These are phyloP conservation scores for Lentinula guzmanii DNA, from an alignment of 768 basidiomycete genomes.

Conservation along the genomic window DNA sequence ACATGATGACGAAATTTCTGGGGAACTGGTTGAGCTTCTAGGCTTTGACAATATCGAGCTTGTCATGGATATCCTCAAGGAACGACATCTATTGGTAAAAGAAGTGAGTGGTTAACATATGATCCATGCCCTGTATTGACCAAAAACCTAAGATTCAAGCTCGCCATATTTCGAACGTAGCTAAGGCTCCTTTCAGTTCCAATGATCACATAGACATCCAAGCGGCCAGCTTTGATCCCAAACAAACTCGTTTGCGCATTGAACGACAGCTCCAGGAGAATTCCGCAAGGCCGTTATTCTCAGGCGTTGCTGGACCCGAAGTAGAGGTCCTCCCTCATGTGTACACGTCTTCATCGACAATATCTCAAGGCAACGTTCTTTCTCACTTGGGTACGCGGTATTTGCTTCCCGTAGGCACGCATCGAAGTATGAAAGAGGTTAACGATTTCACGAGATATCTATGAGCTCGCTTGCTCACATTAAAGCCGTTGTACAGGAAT, in stretches of 20 bases:
- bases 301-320: conserved; percentile 39
- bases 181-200: neutral
- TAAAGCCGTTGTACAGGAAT: conserved; percentile 42
- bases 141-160: neutral
- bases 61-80: conserved; percentile 60
- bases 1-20: conserved; percentile 68
- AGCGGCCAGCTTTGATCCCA: conserved; percentile 25
- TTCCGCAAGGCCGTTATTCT: conserved; percentile 61
- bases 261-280: conserved; percentile 55
- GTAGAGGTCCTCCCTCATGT: conserved; percentile 80
- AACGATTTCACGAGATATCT: conserved; percentile 4
- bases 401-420: conserved; percentile 79
- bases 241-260: conserved; percentile 54
- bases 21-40: conserved; percentile 70
- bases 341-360: conserved; percentile 62
- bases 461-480: conserved; percentile 2
- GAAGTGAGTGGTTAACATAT: conserved; percentile 35
- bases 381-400: conserved; percentile 75
- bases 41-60: conserved; percentile 84
- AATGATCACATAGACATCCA: neutral
- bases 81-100: conserved; percentile 41
- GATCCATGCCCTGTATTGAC: neutral
- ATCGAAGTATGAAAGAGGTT: conserved; percentile 63
- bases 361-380: conserved; percentile 55
- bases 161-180: neutral